Base-by-base conservation (phyloP, 2,329 filamentous ascomycete genomes). In the Aspergillus ochraceoroseus region DNA sequence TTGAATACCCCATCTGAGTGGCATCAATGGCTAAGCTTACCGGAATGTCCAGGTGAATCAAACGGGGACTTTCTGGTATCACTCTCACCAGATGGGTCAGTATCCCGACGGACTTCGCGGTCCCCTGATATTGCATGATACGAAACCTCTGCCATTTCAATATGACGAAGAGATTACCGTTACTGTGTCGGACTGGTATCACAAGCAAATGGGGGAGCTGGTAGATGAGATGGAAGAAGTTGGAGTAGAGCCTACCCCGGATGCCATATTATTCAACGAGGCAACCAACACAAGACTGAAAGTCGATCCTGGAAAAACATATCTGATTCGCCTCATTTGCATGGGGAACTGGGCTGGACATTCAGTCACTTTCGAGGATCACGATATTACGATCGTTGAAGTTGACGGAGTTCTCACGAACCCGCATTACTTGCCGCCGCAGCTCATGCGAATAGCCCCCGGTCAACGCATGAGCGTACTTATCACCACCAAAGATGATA, bases 21-120 rank as follows among this genome's bases (percentile, higher is more conserved):
- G n/a, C n/a, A n/a, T n/a, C n/a, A n/a, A n/a, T n/a, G n/a, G n/a
- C n/a, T n/a, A n/a, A n/a, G n/a, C n/a, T n/a, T n/a, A n/a, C n/a
- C n/a, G n/a, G n/a, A n/a, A n/a, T n/a, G n/a, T 3, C 8, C 26
- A 75, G 72, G 55, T 71, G 9, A 58, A 78, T 33, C 82, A 86
- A 66, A 73, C 80, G 0, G 85, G 84, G 18, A 85, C 83, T 1
- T 88, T 86, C 62, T 88, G 84, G 85, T 89, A 88, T 51, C 83
- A 87, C 58, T 83, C 79, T 3, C 83, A 87, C 56, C 72, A 73
- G 14, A 70, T 72, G 46, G 79, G 74, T 15, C 82, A 85, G 57
- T 86, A 85, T 47, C 81, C 82, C 1, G 83, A 87, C 57, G 83
- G 83, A 7, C 68, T 85, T 4, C 72, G 82, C 14, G 80, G 74